Evolutionary conservation across 768 basidiomycete species (phyloP).

Genomic region (Rhodosporidiobolus odoratus): DNA sequence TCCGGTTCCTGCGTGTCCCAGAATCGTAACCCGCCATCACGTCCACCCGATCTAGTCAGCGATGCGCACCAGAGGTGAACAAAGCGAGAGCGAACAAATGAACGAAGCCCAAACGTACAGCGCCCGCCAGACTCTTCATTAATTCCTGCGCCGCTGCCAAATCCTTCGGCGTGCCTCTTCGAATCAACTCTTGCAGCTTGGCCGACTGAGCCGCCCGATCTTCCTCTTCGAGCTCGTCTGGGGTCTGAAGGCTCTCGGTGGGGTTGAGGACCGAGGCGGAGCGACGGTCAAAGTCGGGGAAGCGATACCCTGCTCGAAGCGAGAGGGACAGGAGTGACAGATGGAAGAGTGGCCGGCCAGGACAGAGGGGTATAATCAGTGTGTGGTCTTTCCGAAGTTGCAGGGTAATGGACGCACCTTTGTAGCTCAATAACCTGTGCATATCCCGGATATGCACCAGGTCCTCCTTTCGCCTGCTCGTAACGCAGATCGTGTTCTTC

Average conservation of each 20-base stretch:
- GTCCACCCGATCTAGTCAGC: too few species aligned
- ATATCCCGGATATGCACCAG: conserved; percentile 95
- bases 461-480: conserved; percentile 91
- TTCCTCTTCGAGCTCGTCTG: conserved; percentile 91
- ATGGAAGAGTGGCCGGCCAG: too few species aligned
- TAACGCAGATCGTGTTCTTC: conserved; percentile 86
- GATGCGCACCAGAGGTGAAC: background rate
- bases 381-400: too few species aligned
- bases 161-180: conserved; percentile 90
- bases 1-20: conserved; percentile 63
- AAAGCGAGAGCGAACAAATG: background rate
- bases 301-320: conserved; percentile 48
- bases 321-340: background rate
- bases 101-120: conserved; percentile 50
- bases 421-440: conserved; percentile 88
- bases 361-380: too few species aligned
- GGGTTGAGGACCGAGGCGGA: conserved; percentile 47
- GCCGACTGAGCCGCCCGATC: conserved; percentile 91
- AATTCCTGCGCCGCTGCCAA: conserved; percentile 91
- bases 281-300: conserved; percentile 50
- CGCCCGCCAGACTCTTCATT: conserved; percentile 92
- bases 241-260: conserved; percentile 75
- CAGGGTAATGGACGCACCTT: conserved; percentile 57
- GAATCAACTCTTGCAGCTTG: conserved; percentile 97
- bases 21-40: background rate